Evolutionary conservation across 176 grass and related monocot species (phyloP).

Genomic region (Cenchrus fungigraminus): DNA sequence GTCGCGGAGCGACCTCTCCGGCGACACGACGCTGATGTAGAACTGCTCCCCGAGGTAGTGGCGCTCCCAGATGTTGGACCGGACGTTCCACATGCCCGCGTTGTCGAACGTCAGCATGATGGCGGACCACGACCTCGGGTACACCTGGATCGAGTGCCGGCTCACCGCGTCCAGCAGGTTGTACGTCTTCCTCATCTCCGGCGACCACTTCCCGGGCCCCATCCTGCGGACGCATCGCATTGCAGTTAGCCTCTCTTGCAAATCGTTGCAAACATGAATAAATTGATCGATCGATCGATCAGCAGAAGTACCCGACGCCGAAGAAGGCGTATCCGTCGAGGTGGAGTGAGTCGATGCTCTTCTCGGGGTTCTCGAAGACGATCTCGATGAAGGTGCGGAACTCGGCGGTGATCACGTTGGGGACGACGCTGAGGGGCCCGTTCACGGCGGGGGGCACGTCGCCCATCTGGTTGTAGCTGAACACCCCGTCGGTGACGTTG

Average conservation of each 20-base stretch:
- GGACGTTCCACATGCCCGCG: constrained; percentile 72
- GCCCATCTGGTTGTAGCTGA: constrained; percentile 68
- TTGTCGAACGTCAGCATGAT: constrained; percentile 77
- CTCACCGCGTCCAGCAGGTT: constrained; percentile 70
- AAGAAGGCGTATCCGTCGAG: constrained; percentile 77
- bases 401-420: constrained; percentile 59
- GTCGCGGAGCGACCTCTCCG: constrained; percentile 59
- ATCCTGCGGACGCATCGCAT: constrained; percentile 35
- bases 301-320: constrained; percentile 46
- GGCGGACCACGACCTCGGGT: constrained; percentile 62
- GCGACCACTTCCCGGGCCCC: constrained; percentile 61
- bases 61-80: constrained; percentile 66
- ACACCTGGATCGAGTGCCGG: constrained; percentile 75
- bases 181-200: constrained; percentile 57
- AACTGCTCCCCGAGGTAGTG: constrained; percentile 71
- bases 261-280: not conserved
- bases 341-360: constrained; percentile 59
- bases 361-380: constrained; percentile 80
- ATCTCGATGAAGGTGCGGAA: constrained; percentile 74
- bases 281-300: not conserved
- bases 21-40: constrained; percentile 62
- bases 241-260: too few relatives aligned
- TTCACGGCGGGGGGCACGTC: constrained; percentile 46
- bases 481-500: constrained; percentile 54
- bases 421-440: constrained; percentile 13